Conservation (phyloP, 768 basidiomycete genomes). For the Rubroboletus satanas region DNA sequence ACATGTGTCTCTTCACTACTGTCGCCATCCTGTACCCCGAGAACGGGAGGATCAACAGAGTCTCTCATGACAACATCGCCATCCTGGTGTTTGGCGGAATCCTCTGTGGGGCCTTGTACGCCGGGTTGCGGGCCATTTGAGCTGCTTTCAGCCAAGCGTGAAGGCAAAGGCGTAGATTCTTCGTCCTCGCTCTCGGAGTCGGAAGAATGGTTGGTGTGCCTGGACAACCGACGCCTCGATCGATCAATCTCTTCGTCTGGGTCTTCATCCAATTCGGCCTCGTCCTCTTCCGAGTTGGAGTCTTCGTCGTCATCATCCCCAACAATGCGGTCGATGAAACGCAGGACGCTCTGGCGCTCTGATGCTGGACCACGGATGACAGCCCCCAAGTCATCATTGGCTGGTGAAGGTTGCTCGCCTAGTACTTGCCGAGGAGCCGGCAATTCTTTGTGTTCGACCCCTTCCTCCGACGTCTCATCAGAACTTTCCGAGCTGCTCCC, state of each 20-base stretch:
- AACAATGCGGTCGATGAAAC: conserved; percentile 30
- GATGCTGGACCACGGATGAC: conserved; percentile 40
- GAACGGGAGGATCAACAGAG: not conserved
- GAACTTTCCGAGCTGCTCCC: conserved; percentile 39
- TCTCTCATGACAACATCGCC: conserved; percentile 10
- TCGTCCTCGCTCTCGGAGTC: conserved; percentile 37
- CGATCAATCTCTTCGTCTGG: conserved; percentile 32
- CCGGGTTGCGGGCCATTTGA: conserved; percentile 31
- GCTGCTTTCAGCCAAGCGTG: conserved; percentile 27
- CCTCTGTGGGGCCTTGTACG: conserved; percentile 15
- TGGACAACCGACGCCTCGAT: conserved; percentile 32
- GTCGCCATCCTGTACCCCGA: conserved; percentile 1
- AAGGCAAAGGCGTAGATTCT: conserved; percentile 12
- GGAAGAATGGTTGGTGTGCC: conserved; percentile 30
- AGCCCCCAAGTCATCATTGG: conserved; percentile 35
- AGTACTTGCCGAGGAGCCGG: not conserved
- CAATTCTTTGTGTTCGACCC: conserved; percentile 12
- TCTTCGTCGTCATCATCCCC: conserved; percentile 34
- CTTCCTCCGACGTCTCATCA: conserved; percentile 20
- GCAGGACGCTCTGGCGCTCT: conserved; percentile 16
- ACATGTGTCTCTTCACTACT: conserved; percentile 20
- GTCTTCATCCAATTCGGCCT: conserved; percentile 42
- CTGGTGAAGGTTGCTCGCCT: not conserved
- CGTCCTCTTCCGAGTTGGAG: conserved; percentile 37
- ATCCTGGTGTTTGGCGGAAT: not conserved